Evolutionary conservation across 768 basidiomycete genomes (phyloP).

Genomic region (Macrocybe gigantea): DNA sequence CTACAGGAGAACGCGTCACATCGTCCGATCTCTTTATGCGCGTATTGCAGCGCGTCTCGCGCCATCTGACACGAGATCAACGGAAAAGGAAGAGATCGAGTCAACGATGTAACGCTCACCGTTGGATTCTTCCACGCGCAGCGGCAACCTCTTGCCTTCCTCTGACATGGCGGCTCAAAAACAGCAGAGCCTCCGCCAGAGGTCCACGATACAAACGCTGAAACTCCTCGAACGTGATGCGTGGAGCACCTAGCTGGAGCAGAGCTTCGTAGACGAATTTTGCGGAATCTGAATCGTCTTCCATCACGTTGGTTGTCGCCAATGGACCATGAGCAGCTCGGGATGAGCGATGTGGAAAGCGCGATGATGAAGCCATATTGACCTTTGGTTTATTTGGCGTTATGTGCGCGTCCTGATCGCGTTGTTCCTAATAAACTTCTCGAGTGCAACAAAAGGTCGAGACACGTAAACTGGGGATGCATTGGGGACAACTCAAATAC

Average conservation of each 20-base stretch:
- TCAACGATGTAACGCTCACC: conserved; percentile 4
- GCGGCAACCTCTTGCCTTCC: conserved; percentile 10
- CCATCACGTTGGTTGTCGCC: too few species aligned
- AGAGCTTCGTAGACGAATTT: conserved; percentile 4
- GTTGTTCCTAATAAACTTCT: too few species aligned
- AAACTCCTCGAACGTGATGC: conserved; percentile 9
- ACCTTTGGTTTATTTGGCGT: too few species aligned
- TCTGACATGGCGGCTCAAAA: conserved; percentile 12
- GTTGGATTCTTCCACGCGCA: conserved; percentile 7
- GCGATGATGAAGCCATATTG: background rate
- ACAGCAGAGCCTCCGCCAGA: conserved; percentile 10
- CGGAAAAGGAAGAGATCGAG: background rate
- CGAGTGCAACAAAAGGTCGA: too few species aligned
- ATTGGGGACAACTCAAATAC: too few species aligned
- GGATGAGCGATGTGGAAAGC: conserved; percentile 7
- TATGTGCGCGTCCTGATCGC: too few species aligned
- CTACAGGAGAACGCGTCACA: conserved; percentile 1
- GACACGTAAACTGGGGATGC: too few species aligned
- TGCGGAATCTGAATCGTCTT: too few species aligned
- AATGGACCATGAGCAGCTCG: background rate
- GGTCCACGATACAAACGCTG: conserved; percentile 11
- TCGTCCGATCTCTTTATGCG: conserved; percentile 4
- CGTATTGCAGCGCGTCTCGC: conserved; percentile 6
- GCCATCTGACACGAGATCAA: background rate
- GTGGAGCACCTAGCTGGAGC: conserved; percentile 10